Base-by-base conservation (phyloP, 106 monocot genomes). In the Vanilla planifolia region DNA sequence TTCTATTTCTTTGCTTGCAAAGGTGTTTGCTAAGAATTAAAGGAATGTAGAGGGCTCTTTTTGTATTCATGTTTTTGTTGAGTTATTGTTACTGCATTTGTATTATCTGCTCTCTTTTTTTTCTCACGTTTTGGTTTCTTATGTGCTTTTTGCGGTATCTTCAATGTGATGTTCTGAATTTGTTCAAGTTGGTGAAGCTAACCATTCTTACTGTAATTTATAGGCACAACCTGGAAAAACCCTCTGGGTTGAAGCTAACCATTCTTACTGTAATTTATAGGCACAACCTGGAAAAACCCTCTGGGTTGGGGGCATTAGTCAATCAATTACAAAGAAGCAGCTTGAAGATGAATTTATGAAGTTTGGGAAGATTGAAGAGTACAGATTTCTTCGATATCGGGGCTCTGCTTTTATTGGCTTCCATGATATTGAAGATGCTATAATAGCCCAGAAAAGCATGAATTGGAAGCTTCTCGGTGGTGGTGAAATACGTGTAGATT, bases 211-310 rank as follows among this genome's bases (percentile, higher is more conserved):
- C n/a, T 37, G 37, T 10, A 37, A 48, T 51, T 64, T 72, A 33
- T 73, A 94, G 93, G 85, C 89, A 52, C 89, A 78, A 78, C 79
- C 89, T n/a, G 76, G 68, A 42, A 94, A 73, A 74, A 58, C 64
- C 55, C 55, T 94, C 19, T 94, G 93, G 93, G 52, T 94, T 80
- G 89, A 82, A 52, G 82, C n/a, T n/a, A n/a, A n/a, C n/a, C n/a
- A n/a, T n/a, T n/a, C n/a, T n/a, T n/a, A n/a, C n/a, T 37, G 37
- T 10, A 37, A 48, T 51, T 64, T 72, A 33, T 73, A 94, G 93
- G 85, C 89, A 52, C 89, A 78, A 78, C 79, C 89, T n/a, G 76
- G 68, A 42, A 94, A 73, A 74, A 58, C 64, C 55, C 55, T 94
- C 19, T 94, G 93, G 93, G 52, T 94, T 80, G 89, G 85, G 56